phyloP scores from a whole-genome alignment of 768 basidiomycete genomes.

The Trametes maxima region DNA sequence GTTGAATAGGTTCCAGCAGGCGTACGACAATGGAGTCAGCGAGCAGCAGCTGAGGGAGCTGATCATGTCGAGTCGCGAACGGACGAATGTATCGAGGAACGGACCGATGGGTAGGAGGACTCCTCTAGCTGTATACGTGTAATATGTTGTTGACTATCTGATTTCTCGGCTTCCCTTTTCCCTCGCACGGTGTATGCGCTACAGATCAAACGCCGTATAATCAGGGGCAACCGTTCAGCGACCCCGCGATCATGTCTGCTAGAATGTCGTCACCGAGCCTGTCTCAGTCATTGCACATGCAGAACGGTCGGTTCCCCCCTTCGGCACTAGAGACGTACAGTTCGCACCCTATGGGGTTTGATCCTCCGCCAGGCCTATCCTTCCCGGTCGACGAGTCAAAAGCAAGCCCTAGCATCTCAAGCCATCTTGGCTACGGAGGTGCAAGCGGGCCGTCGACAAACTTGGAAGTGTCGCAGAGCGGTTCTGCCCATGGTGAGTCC shows the following conservation, averaged over 20 bases:
- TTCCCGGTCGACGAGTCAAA: conserved; percentile 40
- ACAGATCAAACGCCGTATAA: conserved; percentile 38
- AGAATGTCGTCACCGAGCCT: conserved; percentile 51
- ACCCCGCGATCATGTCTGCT: conserved; percentile 82
- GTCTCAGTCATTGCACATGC: conserved; percentile 23
- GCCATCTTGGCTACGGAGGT: conserved; percentile 26
- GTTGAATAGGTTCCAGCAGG: conserved; percentile 49
- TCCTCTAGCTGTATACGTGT: conserved; percentile 42
- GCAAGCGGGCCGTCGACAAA: conserved; percentile 27
- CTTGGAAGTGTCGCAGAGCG: conserved; percentile 39
- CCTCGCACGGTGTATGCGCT: conserved; percentile 14
- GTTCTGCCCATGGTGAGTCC: conserved; percentile 68
- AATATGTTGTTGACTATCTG: conserved; percentile 37
- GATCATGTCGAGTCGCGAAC: conserved; percentile 70
- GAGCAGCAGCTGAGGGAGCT: conserved; percentile 80
- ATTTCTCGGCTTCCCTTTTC: conserved; percentile 24
- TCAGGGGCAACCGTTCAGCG: conserved; percentile 57
- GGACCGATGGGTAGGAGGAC: conserved; percentile 50
- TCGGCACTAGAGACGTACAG: conserved; percentile 22
- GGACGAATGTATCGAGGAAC: conserved; percentile 40
- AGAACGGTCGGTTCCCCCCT: conserved; percentile 27
- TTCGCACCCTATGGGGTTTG: conserved; percentile 30
- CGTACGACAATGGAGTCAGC: conserved; percentile 61
- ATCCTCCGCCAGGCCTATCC: conserved; percentile 71
- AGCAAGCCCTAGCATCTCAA: conserved; percentile 37